Conservation (phyloP, 2,329 filamentous ascomycete species). For the Didymella sp. region DNA sequence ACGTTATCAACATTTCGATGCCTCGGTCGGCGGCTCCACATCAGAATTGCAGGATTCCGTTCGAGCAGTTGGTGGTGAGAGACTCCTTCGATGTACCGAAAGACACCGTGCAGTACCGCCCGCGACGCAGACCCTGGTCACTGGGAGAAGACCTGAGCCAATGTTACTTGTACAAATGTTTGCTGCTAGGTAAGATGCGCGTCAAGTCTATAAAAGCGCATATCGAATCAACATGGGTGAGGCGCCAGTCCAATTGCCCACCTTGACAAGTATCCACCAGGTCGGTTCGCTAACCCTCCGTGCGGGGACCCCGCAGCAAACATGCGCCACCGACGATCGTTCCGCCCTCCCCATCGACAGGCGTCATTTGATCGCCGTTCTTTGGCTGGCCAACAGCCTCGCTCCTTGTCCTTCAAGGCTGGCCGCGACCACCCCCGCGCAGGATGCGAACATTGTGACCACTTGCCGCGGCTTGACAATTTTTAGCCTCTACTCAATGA, state of each 20-base stretch:
- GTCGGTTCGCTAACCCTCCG: conserved; percentile 1
- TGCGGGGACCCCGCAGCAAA: conserved; percentile 15
- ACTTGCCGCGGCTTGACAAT: conserved; percentile 21
- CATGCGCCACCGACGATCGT: conserved; percentile 6
- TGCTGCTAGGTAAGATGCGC: neutral
- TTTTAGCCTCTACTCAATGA: neutral
- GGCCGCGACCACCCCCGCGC: conserved; percentile 1
- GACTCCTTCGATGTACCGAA: neutral
- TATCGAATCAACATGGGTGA: neutral
- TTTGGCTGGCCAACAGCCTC: conserved; percentile 1
- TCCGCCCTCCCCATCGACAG: conserved; percentile 2
- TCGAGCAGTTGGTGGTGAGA: neutral
- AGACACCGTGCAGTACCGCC: neutral
- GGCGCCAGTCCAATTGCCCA: neutral
- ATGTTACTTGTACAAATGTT: neutral
- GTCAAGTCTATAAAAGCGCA: too few species aligned
- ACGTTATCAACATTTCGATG: neutral
- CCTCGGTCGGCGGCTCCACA: conserved; percentile 4
- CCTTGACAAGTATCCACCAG: neutral
- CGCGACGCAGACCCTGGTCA: neutral
- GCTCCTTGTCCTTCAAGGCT: neutral
- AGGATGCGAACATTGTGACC: conserved; percentile 1
- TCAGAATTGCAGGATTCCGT: neutral
- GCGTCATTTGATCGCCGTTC: conserved; percentile 2
- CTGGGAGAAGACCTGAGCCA: neutral